These are phyloP conservation scores for Suillus occidentalis DNA, from an alignment of 768 basidiomycete species.

Conservation along the genomic window DNA sequence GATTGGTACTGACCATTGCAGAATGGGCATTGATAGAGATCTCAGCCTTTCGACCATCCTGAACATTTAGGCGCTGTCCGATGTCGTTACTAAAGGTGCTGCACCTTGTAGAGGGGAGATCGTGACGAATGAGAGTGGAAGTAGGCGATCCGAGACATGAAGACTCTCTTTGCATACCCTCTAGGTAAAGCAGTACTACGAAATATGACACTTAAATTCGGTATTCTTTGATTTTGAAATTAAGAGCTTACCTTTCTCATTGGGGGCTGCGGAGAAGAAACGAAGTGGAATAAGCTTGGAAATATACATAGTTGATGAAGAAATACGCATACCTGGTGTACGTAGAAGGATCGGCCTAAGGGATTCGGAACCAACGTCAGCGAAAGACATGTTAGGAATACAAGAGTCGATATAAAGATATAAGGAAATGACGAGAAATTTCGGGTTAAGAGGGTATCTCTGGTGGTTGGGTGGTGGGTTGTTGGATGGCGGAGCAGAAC, in stretches of 20 bases:
- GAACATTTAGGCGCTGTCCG: slow-evolving; percentile 45
- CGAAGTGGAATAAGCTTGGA: slow-evolving; percentile 5
- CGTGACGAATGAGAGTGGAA: slow-evolving; percentile 35
- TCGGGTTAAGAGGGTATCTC: slow-evolving; percentile 7
- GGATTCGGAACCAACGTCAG: slow-evolving; percentile 34
- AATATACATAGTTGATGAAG: background rate
- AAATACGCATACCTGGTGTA: slow-evolving; percentile 56
- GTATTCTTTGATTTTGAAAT: slow-evolving; percentile 3
- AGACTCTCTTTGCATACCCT: slow-evolving; percentile 52
- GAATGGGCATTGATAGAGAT: slow-evolving; percentile 38
- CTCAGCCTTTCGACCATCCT: slow-evolving; percentile 67
- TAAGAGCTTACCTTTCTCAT: slow-evolving; percentile 64
- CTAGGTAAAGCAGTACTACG: slow-evolving; percentile 65
- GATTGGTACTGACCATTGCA: slow-evolving; percentile 20
- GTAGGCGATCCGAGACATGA: slow-evolving; percentile 30
- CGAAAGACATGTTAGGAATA: slow-evolving; percentile 27
- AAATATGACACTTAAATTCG: slow-evolving; percentile 7
- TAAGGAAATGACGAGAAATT: background rate
- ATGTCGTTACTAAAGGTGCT: slow-evolving; percentile 40
- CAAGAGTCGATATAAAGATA: slow-evolving; percentile 14
- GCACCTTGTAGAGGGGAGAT: slow-evolving; percentile 45
- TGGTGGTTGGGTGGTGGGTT: background rate
- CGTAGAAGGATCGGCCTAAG: slow-evolving; percentile 61
- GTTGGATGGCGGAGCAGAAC: background rate
- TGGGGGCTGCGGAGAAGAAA: slow-evolving; percentile 47